Evolutionary conservation across 495 filamentous ascomycete species (phyloP).

Genomic region (Parachaetomium inaequale): DNA sequence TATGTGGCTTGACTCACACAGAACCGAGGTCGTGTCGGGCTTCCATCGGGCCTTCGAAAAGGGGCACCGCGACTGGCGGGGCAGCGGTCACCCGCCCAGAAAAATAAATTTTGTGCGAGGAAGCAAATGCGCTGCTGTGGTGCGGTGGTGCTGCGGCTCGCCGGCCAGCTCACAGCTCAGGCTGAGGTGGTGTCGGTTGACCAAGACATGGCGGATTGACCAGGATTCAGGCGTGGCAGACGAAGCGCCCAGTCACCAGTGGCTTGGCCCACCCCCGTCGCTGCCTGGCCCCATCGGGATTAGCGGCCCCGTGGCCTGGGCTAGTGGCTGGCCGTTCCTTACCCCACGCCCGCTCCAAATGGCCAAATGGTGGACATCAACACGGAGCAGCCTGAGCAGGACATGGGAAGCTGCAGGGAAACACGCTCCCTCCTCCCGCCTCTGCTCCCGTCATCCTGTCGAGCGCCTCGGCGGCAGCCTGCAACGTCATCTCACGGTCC

Average conservation of each 20-base stretch:
- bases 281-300: slow-evolving; percentile 14
- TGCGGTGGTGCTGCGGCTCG: slow-evolving; percentile 14
- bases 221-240: slow-evolving; percentile 4
- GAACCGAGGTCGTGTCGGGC: not conserved
- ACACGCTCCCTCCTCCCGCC: slow-evolving; percentile 13
- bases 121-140: not conserved
- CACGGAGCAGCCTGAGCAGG: not conserved
- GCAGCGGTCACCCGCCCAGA: not conserved
- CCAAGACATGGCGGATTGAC: not conserved
- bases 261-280: slow-evolving; percentile 1
- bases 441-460: not conserved
- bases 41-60: slow-evolving; percentile 3
- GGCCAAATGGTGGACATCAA: slow-evolving; percentile 8
- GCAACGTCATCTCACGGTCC: slow-evolving; percentile 13
- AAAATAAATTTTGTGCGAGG: slow-evolving; percentile 5
- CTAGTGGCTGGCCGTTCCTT: slow-evolving; percentile 15
- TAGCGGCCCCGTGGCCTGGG: slow-evolving; percentile 13
- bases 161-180: slow-evolving; percentile 19
- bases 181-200: slow-evolving; percentile 5
- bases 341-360: slow-evolving; percentile 22
- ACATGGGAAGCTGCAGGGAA: slow-evolving; percentile 5
- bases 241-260: slow-evolving; percentile 2
- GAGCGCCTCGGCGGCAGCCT: slow-evolving; percentile 6
- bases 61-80: not conserved
- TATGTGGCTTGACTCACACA: not conserved